A percentile compares a stretch with the other conserved stretches of the same genome.
phyloP scores from a whole-genome alignment of 179 eudicot genomes.

The Patellifolia procumbens region DNA sequence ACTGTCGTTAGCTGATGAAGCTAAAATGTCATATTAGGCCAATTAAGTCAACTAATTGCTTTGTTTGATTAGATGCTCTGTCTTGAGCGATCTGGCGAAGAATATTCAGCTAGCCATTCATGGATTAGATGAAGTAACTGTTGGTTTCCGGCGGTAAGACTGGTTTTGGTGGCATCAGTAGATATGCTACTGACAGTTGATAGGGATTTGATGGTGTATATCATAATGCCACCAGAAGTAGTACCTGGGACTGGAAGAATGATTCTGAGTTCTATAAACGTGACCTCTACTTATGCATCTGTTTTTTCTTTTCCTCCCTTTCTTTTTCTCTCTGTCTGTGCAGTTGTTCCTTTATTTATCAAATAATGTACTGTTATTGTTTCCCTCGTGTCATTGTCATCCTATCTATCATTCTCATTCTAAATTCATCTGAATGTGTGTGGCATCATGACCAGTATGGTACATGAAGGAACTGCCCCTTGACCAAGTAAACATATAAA shows the following conservation, averaged over 20 bases:
- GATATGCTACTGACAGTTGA: neutral
- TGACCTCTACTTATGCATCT: constrained; percentile 6
- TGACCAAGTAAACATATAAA: constrained; percentile 7
- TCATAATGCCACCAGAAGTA: constrained; percentile 3
- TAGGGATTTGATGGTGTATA: constrained; percentile 1
- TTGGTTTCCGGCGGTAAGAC: neutral
- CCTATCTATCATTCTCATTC: too few species aligned
- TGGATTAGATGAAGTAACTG: too few species aligned
- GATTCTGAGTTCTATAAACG: neutral
- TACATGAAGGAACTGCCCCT: neutral
- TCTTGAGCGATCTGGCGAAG: too few species aligned
- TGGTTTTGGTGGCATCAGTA: constrained; percentile 7
- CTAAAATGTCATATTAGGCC: too few species aligned
- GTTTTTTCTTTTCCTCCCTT: neutral
- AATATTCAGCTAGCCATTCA: too few species aligned
- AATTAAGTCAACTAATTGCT: too few species aligned
- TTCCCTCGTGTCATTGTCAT: neutral
- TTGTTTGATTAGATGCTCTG: too few species aligned
- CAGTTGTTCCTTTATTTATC: neutral
- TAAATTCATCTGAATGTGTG: neutral
- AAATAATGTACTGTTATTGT: neutral
- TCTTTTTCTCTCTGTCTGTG: neutral
- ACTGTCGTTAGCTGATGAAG: too few species aligned
- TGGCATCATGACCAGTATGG: neutral
- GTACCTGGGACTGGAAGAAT: constrained; percentile 9